Conservation (phyloP, 2,329 filamentous ascomycete genomes). For the Pyrenochaeta sp. region DNA sequence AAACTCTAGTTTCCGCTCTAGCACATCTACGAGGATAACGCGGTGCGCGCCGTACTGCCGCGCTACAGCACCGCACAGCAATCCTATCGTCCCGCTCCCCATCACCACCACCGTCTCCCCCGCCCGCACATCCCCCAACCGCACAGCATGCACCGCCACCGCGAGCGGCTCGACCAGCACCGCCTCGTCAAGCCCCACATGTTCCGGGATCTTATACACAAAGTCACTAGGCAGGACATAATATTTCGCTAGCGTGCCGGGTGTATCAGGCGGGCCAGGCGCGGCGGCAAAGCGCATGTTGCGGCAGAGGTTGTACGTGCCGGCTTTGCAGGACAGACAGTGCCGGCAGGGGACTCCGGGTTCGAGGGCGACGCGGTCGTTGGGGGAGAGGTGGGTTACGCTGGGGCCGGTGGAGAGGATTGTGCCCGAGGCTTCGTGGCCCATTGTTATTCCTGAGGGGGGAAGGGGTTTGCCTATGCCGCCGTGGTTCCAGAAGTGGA, state of each 20-base stretch:
- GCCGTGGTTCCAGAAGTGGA: slow-evolving; percentile 95
- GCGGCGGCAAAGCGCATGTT: slow-evolving; percentile 86
- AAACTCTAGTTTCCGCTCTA: slow-evolving; percentile 80
- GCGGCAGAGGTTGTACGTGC: slow-evolving; percentile 91
- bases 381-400: slow-evolving; percentile 76
- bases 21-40: slow-evolving; percentile 90
- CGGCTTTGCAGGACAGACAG: slow-evolving; percentile 87
- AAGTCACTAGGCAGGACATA: slow-evolving; percentile 88
- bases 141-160: slow-evolving; percentile 85
- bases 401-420: slow-evolving; percentile 79
- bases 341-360: slow-evolving; percentile 88
- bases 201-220: slow-evolving; percentile 88
- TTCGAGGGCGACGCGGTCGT: slow-evolving; percentile 90
- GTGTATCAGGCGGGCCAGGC: slow-evolving; percentile 71
- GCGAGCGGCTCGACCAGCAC: slow-evolving; percentile 87
- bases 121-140: slow-evolving; percentile 77
- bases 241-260: slow-evolving; percentile 82
- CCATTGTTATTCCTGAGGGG: slow-evolving; percentile 85
- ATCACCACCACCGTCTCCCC: slow-evolving; percentile 88
- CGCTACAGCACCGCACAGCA: slow-evolving; percentile 82
- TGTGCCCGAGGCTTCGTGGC: slow-evolving; percentile 87
- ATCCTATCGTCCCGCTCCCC: slow-evolving; percentile 88
- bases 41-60: slow-evolving; percentile 72
- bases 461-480: slow-evolving; percentile 86
- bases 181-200: slow-evolving; percentile 85